Percentiles rank a stretch among this genome's conserved stretches.
Evolutionary conservation across 345 rosid species (phyloP).

Genomic region (Odontarrhena argentea): DNA sequence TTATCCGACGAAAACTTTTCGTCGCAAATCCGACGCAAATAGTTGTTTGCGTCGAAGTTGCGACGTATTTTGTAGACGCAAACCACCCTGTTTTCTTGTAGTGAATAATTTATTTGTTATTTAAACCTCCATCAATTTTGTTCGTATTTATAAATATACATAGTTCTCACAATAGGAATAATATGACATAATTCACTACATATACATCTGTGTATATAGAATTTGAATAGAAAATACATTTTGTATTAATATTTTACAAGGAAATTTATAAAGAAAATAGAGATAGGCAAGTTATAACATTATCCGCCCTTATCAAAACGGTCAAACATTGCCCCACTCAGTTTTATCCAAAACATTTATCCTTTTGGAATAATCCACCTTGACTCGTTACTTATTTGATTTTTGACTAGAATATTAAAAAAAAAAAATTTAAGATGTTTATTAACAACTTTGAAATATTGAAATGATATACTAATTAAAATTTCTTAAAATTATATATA

Average conservation of each 20-base stretch:
- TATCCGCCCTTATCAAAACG: conserved; percentile 16
- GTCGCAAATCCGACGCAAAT: too few species aligned
- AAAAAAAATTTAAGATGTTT: too few species aligned
- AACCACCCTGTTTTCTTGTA: too few species aligned
- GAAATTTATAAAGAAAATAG: not conserved
- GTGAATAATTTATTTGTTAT: not conserved
- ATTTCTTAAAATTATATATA: too few species aligned
- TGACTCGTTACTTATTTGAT: not conserved
- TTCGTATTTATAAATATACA: not conserved
- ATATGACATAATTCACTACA: not conserved
- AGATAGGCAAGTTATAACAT: conserved; percentile 18
- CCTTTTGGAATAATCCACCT: conserved; percentile 24
- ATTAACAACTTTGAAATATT: too few species aligned
- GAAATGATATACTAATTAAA: too few species aligned
- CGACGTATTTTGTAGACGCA: too few species aligned
- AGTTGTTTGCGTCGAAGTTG: too few species aligned
- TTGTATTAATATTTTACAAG: too few species aligned
- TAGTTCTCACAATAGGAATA: not conserved
- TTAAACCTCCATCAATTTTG: not conserved
- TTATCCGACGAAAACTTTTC: too few species aligned
- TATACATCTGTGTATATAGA: conserved; percentile 5
- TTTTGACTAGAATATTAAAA: too few species aligned
- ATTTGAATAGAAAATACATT: too few species aligned
- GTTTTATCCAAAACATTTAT: not conserved
- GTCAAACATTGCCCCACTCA: conserved; percentile 27